Conservation (phyloP, 2,329 filamentous ascomycete genomes). For the Penicillium glabrum region DNA sequence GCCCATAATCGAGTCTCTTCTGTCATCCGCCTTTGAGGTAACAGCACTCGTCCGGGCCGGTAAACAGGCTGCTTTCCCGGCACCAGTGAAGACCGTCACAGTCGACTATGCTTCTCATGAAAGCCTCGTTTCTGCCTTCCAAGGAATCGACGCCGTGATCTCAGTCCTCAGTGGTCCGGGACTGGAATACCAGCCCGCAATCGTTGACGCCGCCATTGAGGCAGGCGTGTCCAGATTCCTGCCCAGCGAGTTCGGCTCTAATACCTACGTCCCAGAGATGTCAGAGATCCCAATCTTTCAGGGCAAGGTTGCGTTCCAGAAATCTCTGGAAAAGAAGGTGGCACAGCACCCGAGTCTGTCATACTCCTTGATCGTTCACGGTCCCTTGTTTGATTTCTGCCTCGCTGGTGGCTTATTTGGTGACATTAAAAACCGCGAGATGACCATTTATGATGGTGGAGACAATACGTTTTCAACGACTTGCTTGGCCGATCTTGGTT, state of each 20-base stretch:
- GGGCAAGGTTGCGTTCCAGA: background rate
- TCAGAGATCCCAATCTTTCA: background rate
- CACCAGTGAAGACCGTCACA: background rate
- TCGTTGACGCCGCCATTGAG: background rate
- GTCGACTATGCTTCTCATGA: conserved; percentile 1
- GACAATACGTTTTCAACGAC: background rate
- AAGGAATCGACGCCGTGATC: background rate
- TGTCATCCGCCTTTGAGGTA: background rate
- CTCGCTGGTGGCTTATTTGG: background rate
- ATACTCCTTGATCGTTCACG: background rate
- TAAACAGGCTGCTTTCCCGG: background rate
- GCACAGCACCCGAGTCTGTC: background rate
- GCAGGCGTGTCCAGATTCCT: background rate
- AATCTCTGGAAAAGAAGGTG: background rate
- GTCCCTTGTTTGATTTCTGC: background rate
- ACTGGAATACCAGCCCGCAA: background rate
- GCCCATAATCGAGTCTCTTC: background rate
- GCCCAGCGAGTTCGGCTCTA: conserved; percentile 1
- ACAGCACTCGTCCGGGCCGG: background rate
- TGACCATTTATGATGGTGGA: conserved; percentile 1
- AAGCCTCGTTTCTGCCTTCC: background rate
- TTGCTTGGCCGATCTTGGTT: background rate
- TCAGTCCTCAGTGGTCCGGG: background rate
- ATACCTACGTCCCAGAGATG: background rate
- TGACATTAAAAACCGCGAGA: background rate